Evolutionary conservation across 441 rosid species (phyloP).

Genomic region (Erodium chrysanthum): DNA sequence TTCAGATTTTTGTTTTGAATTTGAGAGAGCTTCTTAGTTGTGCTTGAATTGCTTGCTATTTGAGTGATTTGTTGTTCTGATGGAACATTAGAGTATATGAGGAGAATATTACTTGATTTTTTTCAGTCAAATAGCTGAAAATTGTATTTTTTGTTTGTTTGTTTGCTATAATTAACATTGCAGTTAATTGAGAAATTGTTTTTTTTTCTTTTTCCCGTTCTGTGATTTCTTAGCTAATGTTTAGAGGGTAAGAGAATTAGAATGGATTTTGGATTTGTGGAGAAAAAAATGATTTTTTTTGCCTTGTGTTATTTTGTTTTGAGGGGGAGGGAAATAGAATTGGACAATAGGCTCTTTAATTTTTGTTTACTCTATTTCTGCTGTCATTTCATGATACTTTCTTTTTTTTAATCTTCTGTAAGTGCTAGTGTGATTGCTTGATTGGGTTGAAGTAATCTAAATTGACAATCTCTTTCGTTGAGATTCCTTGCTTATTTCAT

Average conservation of each 20-base stretch:
- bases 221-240: too few relatives aligned
- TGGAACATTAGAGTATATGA: not conserved
- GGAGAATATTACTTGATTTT: not conserved
- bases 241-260: too few relatives aligned
- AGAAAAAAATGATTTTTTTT: not conserved
- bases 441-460: not conserved
- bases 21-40: not conserved
- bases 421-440: not conserved
- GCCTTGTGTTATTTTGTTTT: not conserved
- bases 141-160: not conserved
- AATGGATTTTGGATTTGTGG: not conserved
- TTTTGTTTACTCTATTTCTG: too few relatives aligned
- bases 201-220: too few relatives aligned
- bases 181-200: too few relatives aligned
- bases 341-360: not conserved
- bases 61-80: not conserved
- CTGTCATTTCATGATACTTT: too few relatives aligned
- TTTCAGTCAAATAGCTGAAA: not conserved
- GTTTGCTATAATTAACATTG: not conserved
- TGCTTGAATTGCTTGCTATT: not conserved
- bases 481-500: not conserved
- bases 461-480: not conserved
- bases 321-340: not conserved
- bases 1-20: slow-evolving; percentile 2
- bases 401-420: not conserved